Evolutionary conservation across 2,329 filamentous ascomycete species (phyloP).

Genomic region (Trichoderma breve): DNA sequence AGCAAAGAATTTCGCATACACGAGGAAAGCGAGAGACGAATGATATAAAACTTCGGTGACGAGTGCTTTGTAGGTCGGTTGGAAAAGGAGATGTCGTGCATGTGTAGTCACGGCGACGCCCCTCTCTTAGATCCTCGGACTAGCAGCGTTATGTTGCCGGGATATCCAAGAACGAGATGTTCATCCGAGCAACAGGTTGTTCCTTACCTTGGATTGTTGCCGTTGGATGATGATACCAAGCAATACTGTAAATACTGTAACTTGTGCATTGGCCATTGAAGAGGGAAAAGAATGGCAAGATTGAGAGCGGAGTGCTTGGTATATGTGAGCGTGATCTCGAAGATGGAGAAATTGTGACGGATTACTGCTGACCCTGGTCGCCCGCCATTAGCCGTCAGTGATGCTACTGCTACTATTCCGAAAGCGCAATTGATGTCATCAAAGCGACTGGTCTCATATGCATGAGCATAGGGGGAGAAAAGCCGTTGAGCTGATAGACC

Average conservation of each 20-base stretch:
- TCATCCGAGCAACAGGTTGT: background rate
- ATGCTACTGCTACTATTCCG: background rate
- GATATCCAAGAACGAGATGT: background rate
- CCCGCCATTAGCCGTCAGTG: background rate
- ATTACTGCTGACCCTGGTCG: background rate
- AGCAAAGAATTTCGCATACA: background rate
- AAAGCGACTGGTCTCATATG: background rate
- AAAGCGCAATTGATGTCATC: background rate
- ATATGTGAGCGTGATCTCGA: background rate
- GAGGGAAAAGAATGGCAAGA: background rate
- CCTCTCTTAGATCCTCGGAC: background rate
- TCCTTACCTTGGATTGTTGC: background rate
- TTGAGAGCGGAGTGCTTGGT: background rate
- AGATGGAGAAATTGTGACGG: background rate
- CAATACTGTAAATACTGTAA: background rate
- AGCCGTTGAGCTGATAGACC: background rate
- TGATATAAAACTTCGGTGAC: background rate
- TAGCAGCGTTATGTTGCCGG: background rate
- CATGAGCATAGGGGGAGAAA: background rate
- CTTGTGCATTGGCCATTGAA: background rate
- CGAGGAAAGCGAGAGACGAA: background rate
- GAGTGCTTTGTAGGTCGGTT: background rate
- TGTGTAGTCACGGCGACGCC: slow-evolving; percentile 12
- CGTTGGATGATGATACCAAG: background rate
- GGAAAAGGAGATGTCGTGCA: background rate